Conservation (phyloP, 306 rosid genomes). For the Corylus avellana region DNA sequence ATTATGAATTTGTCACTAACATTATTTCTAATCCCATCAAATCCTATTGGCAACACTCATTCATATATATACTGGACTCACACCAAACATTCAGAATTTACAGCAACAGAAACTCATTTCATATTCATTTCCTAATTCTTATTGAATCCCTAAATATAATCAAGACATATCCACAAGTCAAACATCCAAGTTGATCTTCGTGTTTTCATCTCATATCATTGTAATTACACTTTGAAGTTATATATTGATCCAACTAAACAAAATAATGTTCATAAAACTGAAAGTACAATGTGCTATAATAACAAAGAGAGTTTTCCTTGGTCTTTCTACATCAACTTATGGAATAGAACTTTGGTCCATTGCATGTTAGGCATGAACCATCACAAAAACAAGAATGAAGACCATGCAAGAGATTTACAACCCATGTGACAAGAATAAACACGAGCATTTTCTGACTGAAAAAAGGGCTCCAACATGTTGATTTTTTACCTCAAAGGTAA, state of each 20-base stretch:
- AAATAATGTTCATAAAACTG: neutral
- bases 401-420: neutral
- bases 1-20: slow-evolving; percentile 1
- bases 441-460: neutral
- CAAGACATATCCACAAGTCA: neutral
- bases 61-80: neutral
- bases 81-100: neutral
- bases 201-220: neutral
- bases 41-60: neutral
- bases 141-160: neutral
- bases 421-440: neutral
- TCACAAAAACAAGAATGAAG: neutral
- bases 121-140: neutral
- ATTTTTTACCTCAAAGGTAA: neutral
- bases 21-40: slow-evolving; percentile 4
- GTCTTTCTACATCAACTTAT: neutral
- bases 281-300: neutral
- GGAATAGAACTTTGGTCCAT: neutral
- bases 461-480: neutral
- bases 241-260: neutral
- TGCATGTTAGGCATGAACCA: neutral
- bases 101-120: neutral
- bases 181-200: neutral
- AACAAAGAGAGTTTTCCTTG: neutral
- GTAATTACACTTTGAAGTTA: neutral